A percentile compares a stretch with the other conserved stretches of the same genome.
Conservation (phyloP, 768 basidiomycete species). For the Pleurotus tuber-regium region DNA sequence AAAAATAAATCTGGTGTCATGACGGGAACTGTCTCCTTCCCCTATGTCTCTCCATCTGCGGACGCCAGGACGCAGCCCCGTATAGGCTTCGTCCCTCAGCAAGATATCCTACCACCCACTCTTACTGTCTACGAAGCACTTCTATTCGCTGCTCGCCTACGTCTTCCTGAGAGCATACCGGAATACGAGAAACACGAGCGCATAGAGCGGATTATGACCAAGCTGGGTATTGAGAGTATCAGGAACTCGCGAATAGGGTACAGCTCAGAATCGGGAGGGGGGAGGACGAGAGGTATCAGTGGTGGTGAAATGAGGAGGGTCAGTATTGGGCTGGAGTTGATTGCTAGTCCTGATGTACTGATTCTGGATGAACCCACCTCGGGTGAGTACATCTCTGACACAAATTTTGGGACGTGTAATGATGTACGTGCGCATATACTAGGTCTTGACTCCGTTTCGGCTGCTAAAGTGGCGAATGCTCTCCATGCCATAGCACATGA, state of each 20-base stretch:
- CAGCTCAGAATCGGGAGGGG: constrained; percentile 52
- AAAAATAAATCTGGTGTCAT: constrained; percentile 73
- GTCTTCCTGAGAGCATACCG: constrained; percentile 72
- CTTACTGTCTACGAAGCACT: constrained; percentile 83
- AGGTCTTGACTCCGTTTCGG: constrained; percentile 88
- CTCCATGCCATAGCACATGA: constrained; percentile 76
- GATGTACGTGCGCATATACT: constrained; percentile 8
- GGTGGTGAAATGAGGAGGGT: constrained; percentile 92
- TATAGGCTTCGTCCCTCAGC: constrained; percentile 85
- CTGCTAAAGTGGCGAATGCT: constrained; percentile 74
- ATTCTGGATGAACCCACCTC: constrained; percentile 87
- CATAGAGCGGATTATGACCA: constrained; percentile 69
- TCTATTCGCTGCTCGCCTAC: constrained; percentile 81
- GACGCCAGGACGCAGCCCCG: constrained; percentile 38
- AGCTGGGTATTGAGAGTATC: constrained; percentile 72
- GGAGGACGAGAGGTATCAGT: constrained; percentile 78
- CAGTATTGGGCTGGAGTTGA: constrained; percentile 86
- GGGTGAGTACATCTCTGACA: constrained; percentile 27
- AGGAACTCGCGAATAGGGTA: constrained; percentile 69
- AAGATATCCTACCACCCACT: constrained; percentile 76
- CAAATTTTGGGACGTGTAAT: background rate
- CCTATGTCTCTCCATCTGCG: constrained; percentile 27
- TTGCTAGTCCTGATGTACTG: constrained; percentile 80
- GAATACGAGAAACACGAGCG: constrained; percentile 60
- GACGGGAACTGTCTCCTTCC: constrained; percentile 64